Conservation (phyloP, 805 yeast genomes). For the Suhomyces vadensis region DNA sequence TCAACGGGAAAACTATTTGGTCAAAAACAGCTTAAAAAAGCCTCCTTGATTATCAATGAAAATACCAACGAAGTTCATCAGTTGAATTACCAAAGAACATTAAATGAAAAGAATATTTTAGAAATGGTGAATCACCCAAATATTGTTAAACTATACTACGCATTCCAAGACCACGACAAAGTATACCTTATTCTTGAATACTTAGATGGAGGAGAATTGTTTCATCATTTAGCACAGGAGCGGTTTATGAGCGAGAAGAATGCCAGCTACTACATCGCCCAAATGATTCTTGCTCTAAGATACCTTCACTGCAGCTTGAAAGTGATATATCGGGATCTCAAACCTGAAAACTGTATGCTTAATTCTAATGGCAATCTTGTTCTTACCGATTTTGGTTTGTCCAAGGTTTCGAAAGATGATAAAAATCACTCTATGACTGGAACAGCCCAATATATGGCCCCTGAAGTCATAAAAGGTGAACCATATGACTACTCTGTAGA, state of each 20-base stretch:
- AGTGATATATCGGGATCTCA: slow-evolving; percentile 45
- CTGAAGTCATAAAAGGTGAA: slow-evolving; percentile 44
- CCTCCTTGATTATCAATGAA: slow-evolving; percentile 35
- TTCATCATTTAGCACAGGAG: slow-evolving; percentile 39
- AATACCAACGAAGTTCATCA: slow-evolving; percentile 32
- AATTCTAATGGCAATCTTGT: slow-evolving; percentile 42
- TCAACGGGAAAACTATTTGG: slow-evolving; percentile 43
- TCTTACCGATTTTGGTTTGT: slow-evolving; percentile 46
- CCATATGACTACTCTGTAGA: slow-evolving; percentile 44
- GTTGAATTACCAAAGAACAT: slow-evolving; percentile 37
- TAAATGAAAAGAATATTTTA: slow-evolving; percentile 43
- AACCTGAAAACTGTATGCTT: slow-evolving; percentile 49
- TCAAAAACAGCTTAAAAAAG: slow-evolving; percentile 45
- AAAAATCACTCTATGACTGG: slow-evolving; percentile 39
- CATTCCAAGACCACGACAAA: slow-evolving; percentile 46
- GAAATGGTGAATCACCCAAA: slow-evolving; percentile 45
- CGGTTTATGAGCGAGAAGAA: slow-evolving; percentile 31
- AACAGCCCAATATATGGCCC: slow-evolving; percentile 50
- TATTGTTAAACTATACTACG: slow-evolving; percentile 45
- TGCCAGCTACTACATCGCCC: slow-evolving; percentile 45
- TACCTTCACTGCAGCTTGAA: slow-evolving; percentile 39
- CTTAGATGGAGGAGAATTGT: slow-evolving; percentile 47
- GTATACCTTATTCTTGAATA: slow-evolving; percentile 46
- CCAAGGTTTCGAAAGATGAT: slow-evolving; percentile 34
- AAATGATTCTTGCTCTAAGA: slow-evolving; percentile 40